phyloP scores from a whole-genome alignment of 192 early-diverging fungal genomes.

The Gamsiella multidivaricata region DNA sequence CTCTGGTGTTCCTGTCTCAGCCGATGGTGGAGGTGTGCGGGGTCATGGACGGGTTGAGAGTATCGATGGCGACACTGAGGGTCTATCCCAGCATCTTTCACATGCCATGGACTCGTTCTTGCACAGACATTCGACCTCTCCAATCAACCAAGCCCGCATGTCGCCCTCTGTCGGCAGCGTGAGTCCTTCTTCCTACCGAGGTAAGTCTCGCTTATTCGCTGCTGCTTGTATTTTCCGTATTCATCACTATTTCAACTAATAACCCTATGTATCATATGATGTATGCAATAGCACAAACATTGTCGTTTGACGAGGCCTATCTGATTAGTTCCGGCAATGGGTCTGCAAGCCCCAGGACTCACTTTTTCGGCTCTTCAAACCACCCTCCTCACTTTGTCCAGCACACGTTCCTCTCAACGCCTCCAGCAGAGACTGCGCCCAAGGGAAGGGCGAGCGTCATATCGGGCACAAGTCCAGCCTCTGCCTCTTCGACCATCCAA shows the following conservation, averaged over 20 bases:
- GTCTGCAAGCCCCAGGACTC: constrained; percentile 37
- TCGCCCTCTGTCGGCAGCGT: constrained; percentile 38
- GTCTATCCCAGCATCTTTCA: constrained; percentile 34
- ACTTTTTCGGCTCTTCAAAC: constrained; percentile 22
- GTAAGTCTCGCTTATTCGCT: constrained; percentile 23
- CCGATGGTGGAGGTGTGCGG: constrained; percentile 11
- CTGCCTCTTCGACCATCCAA: background rate
- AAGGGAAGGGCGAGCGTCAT: constrained; percentile 14
- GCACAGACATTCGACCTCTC: constrained; percentile 27
- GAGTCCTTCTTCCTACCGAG: constrained; percentile 44
- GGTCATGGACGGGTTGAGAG: constrained; percentile 34
- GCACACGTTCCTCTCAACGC: constrained; percentile 33
- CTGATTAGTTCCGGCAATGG: constrained; percentile 56
- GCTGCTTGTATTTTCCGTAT: too few species aligned
- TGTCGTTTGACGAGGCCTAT: constrained; percentile 72
- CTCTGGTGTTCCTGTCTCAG: constrained; percentile 24
- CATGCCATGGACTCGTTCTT: constrained; percentile 31
- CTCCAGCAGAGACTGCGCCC: constrained; percentile 10
- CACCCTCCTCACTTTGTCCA: constrained; percentile 19
- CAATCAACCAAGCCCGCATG: constrained; percentile 49
- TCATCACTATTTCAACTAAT: too few species aligned
- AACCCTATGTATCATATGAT: background rate
- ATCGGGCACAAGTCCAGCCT: constrained; percentile 22
- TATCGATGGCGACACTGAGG: constrained; percentile 45
- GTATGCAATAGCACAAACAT: constrained; percentile 20